These are phyloP conservation scores for Thymus quinquecostatus DNA, from an alignment of 257 asterid species.

Conservation along the genomic window DNA sequence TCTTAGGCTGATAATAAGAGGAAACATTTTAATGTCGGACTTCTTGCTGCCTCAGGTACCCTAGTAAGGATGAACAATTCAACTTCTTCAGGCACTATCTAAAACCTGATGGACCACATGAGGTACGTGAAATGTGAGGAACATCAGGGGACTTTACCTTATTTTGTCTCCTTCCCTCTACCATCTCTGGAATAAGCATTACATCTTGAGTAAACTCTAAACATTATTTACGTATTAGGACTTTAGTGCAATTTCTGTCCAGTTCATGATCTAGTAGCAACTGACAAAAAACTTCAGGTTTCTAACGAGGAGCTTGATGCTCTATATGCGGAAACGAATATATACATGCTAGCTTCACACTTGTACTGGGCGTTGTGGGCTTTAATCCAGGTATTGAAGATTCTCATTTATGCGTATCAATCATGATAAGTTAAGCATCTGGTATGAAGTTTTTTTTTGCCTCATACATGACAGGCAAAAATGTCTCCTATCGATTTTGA, in stretches of 20 bases:
- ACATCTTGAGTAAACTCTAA: too few relatives aligned
- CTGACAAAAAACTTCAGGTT: slow-evolving; percentile 47
- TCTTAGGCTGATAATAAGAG: slow-evolving; percentile 21
- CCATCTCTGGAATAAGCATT: not conserved
- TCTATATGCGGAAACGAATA: slow-evolving; percentile 70
- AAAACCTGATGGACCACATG: slow-evolving; percentile 55
- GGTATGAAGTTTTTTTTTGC: slow-evolving; percentile 21
- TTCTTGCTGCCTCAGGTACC: slow-evolving; percentile 62
- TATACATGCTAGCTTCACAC: slow-evolving; percentile 88
- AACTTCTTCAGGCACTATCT: slow-evolving; percentile 89
- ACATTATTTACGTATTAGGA: too few relatives aligned
- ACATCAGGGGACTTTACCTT: slow-evolving; percentile 2
- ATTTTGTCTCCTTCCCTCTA: not conserved
- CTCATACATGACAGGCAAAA: slow-evolving; percentile 62
- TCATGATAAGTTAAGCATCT: slow-evolving; percentile 2
- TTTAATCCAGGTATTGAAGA: slow-evolving; percentile 74
- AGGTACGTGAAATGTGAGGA: slow-evolving; percentile 47
- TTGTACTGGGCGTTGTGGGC: slow-evolving; percentile 97
- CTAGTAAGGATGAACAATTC: slow-evolving; percentile 69
- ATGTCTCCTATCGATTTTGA: slow-evolving; percentile 93
- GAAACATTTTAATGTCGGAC: slow-evolving; percentile 10
- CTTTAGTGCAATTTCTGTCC: not conserved
- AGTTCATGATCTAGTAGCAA: slow-evolving; percentile 22
- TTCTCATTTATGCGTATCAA: slow-evolving; percentile 14
- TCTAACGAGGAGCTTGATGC: slow-evolving; percentile 65